A percentile compares a stretch with the other conserved stretches of the same genome.
phyloP scores from a whole-genome alignment of 2,329 filamentous ascomycete species.

The Torrubiellomyces zombiae region DNA sequence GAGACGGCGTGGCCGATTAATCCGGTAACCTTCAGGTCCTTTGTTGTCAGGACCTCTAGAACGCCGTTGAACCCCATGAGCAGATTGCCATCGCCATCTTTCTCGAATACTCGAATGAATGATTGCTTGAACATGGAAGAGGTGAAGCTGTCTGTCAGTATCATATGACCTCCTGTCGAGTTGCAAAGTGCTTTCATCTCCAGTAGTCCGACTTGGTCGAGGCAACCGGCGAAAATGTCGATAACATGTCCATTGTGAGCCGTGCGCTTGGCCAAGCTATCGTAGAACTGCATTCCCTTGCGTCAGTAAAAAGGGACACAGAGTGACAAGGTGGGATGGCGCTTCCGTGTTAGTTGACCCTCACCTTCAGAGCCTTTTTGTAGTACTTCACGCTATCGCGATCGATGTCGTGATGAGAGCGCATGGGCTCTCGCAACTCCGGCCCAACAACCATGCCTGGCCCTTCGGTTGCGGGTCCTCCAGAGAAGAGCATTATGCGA shows the following conservation, averaged over 20 bases:
- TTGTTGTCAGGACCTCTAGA: slow-evolving; percentile 88
- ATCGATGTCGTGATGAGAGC: slow-evolving; percentile 97
- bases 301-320: not conserved
- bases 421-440: slow-evolving; percentile 87
- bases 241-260: slow-evolving; percentile 95
- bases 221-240: slow-evolving; percentile 91
- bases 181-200: slow-evolving; percentile 98
- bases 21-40: slow-evolving; percentile 94
- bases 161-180: slow-evolving; percentile 94
- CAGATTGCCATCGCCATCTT: slow-evolving; percentile 85
- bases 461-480: slow-evolving; percentile 86
- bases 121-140: slow-evolving; percentile 99
- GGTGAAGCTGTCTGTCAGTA: slow-evolving; percentile 94
- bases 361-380: slow-evolving; percentile 91
- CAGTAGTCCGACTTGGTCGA: slow-evolving; percentile 90
- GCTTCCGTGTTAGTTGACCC: slow-evolving; percentile 5
- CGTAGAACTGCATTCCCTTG: slow-evolving; percentile 79
- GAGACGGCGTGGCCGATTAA: slow-evolving; percentile 94
- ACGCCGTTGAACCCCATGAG: slow-evolving; percentile 97
- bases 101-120: slow-evolving; percentile 92
- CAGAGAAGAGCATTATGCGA: slow-evolving; percentile 93
- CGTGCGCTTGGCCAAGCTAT: slow-evolving; percentile 79
- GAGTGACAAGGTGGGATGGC: slow-evolving; percentile 1
- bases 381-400: slow-evolving; percentile 99
- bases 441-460: slow-evolving; percentile 94